Evolutionary conservation across 257 asterid species (phyloP), one percentile per base, ranked within the genome.

Genomic region (Solanum sejunctum): DNA sequence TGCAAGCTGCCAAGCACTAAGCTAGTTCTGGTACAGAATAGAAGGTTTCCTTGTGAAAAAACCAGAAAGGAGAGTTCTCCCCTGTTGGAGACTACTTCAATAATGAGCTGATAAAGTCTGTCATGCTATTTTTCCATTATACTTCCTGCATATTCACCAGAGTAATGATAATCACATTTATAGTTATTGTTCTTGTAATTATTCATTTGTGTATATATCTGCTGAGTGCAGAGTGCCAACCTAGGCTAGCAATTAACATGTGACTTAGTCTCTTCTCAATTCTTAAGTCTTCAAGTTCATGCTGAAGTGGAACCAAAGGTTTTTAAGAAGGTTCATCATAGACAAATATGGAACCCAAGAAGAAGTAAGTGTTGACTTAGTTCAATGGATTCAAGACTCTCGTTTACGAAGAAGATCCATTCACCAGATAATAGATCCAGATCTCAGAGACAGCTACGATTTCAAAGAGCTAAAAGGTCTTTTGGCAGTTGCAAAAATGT

Each of bases 401-500:
- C 85, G 84, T 23, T 79, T 91, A 47, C 63, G 49, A 10, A 86
- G 93, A 7, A 90, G 85, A 86, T 92, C 98, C 56, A 89, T 93
- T 52, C 92, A 88, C 86, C 90, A 89, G 87, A 95, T 94, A 94
- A 85, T 95, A 11, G 98, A 95, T 89, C 98, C 99, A n/a, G 99
- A 96, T 41, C 92, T 95, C 58, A 98, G 98, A 4, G 90, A 89
- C 84, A 91, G 83, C 85, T 95, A 95, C 6, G 88, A 93, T 83
- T 80, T 90, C 5, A 89, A 87, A 86, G 99, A 95, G 88, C 93
- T 95, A 9, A 89, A 86, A 75, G 82, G 89, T 75, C 98, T 96
- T 39, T 54, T 96, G 52, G 89, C 89, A 78, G 94, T 94, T 78
- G 98, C 98, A 64, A 94, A 92, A 87, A 81, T 96, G 84, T 94